phyloP scores from a whole-genome alignment of 768 basidiomycete genomes.

The Tremella yokohamensis region DNA sequence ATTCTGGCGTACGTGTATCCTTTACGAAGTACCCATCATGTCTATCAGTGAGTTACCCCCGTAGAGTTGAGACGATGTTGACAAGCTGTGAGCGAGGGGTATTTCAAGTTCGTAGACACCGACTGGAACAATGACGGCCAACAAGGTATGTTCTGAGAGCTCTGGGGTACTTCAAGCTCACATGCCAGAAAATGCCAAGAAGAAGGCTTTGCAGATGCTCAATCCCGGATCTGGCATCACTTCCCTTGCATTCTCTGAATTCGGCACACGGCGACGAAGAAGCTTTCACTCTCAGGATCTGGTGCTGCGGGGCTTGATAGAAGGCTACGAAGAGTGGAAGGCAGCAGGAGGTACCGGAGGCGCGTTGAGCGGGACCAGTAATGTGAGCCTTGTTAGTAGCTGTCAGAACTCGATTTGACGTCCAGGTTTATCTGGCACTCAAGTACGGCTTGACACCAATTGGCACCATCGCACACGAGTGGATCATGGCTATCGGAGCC shows the following conservation, averaged over 20 bases:
- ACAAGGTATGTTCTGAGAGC: constrained; percentile 2
- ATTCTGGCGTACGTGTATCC: constrained; percentile 56
- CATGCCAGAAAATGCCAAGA: constrained; percentile 64
- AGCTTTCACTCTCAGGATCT: constrained; percentile 67
- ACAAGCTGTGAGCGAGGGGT: constrained; percentile 70
- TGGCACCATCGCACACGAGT: constrained; percentile 59
- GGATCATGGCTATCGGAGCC: constrained; percentile 64
- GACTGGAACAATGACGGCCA: constrained; percentile 82
- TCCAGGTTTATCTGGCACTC: constrained; percentile 76
- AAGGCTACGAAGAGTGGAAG: constrained; percentile 59
- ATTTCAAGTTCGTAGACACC: constrained; percentile 68
- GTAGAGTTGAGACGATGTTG: constrained; percentile 3
- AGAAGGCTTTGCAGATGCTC: constrained; percentile 63
- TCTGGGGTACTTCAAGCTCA: background rate
- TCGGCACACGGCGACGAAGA: constrained; percentile 49
- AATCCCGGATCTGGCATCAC: constrained; percentile 14
- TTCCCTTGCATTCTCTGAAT: constrained; percentile 52
- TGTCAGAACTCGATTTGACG: constrained; percentile 11
- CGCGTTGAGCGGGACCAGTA: constrained; percentile 76
- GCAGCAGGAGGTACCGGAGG: constrained; percentile 51
- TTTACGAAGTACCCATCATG: constrained; percentile 97
- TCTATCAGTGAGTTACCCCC: constrained; percentile 56
- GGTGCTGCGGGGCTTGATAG: constrained; percentile 65
- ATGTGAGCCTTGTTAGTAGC: constrained; percentile 57
- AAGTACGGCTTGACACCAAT: constrained; percentile 65